Evolutionary conservation across 306 rosid genomes (phyloP), one percentile per base, ranked within the genome.

Genomic region (Dryas octopetala): DNA sequence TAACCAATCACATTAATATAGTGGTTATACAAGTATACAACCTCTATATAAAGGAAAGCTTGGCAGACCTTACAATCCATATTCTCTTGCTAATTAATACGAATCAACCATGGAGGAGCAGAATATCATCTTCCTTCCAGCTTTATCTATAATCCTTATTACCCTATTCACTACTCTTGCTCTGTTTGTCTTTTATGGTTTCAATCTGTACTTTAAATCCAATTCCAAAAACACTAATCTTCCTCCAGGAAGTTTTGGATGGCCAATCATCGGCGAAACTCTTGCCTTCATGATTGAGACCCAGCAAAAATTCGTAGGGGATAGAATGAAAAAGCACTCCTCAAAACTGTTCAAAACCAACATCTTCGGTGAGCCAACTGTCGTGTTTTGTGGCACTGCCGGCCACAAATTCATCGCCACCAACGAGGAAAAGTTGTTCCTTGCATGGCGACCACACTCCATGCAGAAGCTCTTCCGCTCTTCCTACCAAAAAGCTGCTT

Each of bases 171-270:
- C 16, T 7, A 6, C 38, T 32, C 38, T 47, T 8, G 43, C 26
- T 28, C 26, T 32, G 38, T 32, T 68, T 41, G 28, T 60, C 8
- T 16, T 51, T 16, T 3, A 9, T 51, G 14, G 47, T 32, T 68
- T 28, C 15, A 67, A 48, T 23, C 17, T 5, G 9, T 32, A 32
- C 0, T 45, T 62, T 16, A 45, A 46, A 2, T 1, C 2, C 38
- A 32, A 32, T 32, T 69, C 38, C 60, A 75, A 55, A 66, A 32
- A 32, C 38, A 12, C 47, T 45, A 59, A 69, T 2, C 79, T 60
- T 52, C 76, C 83, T 7, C 77, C 70, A 0, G 74, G 74, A 7
- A 81, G 76, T 67, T 72, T 76, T 7, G 83, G 83, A 11, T 74
- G 79, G 83, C 79, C 83, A 5, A 50, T 79, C 16, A 44, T 77